phyloP scores from a whole-genome alignment of 2,329 filamentous ascomycete genomes.

The Shiraia sp. region DNA sequence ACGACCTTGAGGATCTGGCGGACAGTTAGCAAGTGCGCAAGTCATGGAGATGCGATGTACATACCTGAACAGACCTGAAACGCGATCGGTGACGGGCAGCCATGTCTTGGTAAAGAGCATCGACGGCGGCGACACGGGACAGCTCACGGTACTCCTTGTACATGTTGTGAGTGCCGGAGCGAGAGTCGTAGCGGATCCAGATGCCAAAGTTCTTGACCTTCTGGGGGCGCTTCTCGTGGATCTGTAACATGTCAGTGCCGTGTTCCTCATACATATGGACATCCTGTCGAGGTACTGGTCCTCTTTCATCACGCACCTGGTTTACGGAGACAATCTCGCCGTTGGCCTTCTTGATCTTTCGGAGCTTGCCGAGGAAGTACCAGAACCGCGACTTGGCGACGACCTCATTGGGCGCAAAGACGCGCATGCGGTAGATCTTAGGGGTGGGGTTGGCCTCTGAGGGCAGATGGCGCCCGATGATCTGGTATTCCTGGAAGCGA shows the following conservation, averaged over 20 bases:
- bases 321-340: conserved; percentile 99
- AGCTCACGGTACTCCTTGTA: conserved; percentile 99
- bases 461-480: conserved; percentile 99
- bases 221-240: conserved; percentile 97
- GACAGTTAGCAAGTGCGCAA: conserved; percentile 5
- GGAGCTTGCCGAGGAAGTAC: conserved; percentile 99
- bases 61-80: conserved; percentile 98
- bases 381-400: conserved; percentile 99
- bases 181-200: conserved; percentile 99
- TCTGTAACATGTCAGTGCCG: conserved; percentile 57
- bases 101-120: conserved; percentile 99
- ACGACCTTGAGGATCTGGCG: conserved; percentile 93
- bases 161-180: conserved; percentile 99
- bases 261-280: background rate
- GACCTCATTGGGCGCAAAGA: conserved; percentile 96
- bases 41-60: conserved; percentile 37
- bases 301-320: conserved; percentile 66
- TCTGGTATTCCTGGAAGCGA: conserved; percentile 99
- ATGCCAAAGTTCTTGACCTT: conserved; percentile 99
- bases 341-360: conserved; percentile 99
- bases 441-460: conserved; percentile 95
- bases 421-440: conserved; percentile 99
- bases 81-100: conserved; percentile 96
- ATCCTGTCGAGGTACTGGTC: background rate
- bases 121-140: conserved; percentile 91